A percentile compares a stretch with the other conserved stretches of the same genome.
phyloP scores from a whole-genome alignment of 257 asterid genomes.

The Salvia rosmarinus region DNA sequence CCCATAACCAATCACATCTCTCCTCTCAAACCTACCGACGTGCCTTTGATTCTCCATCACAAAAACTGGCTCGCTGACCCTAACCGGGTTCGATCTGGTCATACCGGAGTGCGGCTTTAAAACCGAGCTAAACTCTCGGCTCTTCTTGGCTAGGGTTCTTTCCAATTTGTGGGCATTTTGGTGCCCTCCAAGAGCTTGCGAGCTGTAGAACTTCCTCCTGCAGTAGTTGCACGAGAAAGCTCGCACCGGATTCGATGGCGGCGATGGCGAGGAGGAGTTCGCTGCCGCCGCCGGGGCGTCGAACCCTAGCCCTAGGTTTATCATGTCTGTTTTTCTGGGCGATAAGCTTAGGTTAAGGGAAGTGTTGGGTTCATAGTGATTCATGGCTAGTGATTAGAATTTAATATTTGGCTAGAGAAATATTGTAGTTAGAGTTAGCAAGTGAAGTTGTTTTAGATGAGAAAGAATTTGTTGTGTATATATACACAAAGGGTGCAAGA shows the following conservation, averaged over 20 bases:
- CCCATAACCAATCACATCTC: slow-evolving; percentile 42
- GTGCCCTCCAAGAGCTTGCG: slow-evolving; percentile 90
- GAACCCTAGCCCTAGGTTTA: slow-evolving; percentile 17
- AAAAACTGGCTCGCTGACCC: too few species aligned
- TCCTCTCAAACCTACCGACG: slow-evolving; percentile 38
- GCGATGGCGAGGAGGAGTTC: not conserved
- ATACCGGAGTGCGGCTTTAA: slow-evolving; percentile 39
- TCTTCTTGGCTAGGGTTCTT: slow-evolving; percentile 76
- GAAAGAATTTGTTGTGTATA: slow-evolving; percentile 17
- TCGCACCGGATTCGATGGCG: slow-evolving; percentile 22
- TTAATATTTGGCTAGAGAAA: not conserved
- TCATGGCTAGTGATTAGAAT: slow-evolving; percentile 17
- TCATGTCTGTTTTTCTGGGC: not conserved
- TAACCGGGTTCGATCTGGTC: slow-evolving; percentile 21
- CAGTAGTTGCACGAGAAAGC: slow-evolving; percentile 75
- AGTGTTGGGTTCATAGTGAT: slow-evolving; percentile 36
- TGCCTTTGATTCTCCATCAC: slow-evolving; percentile 30
- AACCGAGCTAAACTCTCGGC: slow-evolving; percentile 50
- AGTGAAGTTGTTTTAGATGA: slow-evolving; percentile 1
- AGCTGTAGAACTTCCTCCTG: slow-evolving; percentile 73
- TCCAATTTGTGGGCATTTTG: slow-evolving; percentile 92
- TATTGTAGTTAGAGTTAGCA: too few species aligned
- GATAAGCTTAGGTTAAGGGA: slow-evolving; percentile 36
- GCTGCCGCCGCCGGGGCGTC: slow-evolving; percentile 6
- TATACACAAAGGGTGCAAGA: slow-evolving; percentile 26